Evolutionary conservation across 176 grass and related monocot species (phyloP).

Genomic region (sorghum (Sorghum bicolor)): Sorghum_bicolor_NCBIv3 NC_012877.2:60049501-60050000

Average conservation of each 20-base stretch:
- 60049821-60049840: neutral
- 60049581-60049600: constrained; percentile 7
- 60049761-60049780: neutral
- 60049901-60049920: neutral
- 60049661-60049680: neutral
- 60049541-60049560: neutral
- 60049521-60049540: neutral
- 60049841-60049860: neutral
- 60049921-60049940: neutral
- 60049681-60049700: neutral
- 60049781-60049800: neutral
- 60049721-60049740: neutral
- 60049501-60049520: neutral
- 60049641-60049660: neutral
- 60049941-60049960: neutral
- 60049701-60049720: neutral
- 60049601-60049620: neutral
- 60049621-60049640: neutral
- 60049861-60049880: neutral
- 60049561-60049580: neutral
- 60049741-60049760: neutral
- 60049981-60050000: neutral
- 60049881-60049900: neutral
- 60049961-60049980: neutral
- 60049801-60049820: neutral